phyloP scores from a whole-genome alignment of 2,329 filamentous ascomycete genomes.

The Alternaria triticina region DNA sequence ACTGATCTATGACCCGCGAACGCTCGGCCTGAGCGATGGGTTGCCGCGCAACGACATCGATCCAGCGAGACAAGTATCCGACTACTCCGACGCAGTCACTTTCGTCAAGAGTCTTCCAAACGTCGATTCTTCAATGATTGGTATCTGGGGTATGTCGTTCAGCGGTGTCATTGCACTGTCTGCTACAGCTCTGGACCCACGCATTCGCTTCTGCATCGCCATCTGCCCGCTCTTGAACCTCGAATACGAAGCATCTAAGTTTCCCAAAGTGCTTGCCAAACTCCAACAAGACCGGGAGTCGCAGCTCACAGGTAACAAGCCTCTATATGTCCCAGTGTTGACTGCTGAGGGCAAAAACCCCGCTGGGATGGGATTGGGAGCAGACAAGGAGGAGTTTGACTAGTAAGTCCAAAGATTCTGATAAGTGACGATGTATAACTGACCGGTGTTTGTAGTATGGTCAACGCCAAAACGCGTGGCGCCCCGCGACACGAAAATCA shows the following conservation, averaged over 20 bases:
- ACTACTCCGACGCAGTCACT: conserved; percentile 48
- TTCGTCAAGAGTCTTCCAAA: conserved; percentile 33
- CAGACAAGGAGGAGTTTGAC: no score
- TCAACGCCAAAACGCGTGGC: no score
- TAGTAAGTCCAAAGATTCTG: no score
- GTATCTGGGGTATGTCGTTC: conserved; percentile 50
- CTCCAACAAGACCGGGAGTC: conserved; percentile 11
- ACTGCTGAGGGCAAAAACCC: conserved; percentile 6
- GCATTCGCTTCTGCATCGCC: conserved; percentile 35
- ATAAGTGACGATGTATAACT: no score
- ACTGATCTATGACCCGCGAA: conserved; percentile 48
- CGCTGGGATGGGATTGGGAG: not conserved
- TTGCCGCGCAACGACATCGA: conserved; percentile 49
- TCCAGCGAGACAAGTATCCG: conserved; percentile 40
- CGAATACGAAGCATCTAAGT: not conserved
- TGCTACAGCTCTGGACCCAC: conserved; percentile 41
- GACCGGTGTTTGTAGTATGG: no score
- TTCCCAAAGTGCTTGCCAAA: conserved; percentile 6
- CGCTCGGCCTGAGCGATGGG: conserved; percentile 48
- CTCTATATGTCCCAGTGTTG: conserved; percentile 2
- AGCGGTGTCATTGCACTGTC: conserved; percentile 29
- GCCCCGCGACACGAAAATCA: no score
- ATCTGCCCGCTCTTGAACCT: conserved; percentile 12
- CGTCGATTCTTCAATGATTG: conserved; percentile 28
- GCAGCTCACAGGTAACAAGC: not conserved